Percentiles rank a stretch among this genome's conserved stretches.
Evolutionary conservation across 2,329 filamentous ascomycete genomes (phyloP).

Genomic region (Penicillium capsulatum): DNA sequence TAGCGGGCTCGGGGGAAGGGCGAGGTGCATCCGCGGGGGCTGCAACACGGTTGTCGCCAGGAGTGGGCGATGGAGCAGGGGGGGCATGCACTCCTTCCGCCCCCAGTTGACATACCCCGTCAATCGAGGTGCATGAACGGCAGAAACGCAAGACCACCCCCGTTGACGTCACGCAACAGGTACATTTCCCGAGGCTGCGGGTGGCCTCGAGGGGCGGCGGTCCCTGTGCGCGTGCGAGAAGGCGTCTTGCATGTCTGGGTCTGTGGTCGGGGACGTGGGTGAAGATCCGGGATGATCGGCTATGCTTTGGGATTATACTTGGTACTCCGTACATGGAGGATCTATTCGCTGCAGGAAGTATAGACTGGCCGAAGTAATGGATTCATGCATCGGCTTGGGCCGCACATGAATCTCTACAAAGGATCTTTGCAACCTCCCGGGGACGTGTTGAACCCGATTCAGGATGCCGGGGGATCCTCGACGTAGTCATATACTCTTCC

Average conservation of each 20-base stretch:
- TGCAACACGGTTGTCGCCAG: slow-evolving; percentile 15
- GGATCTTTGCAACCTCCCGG: neutral
- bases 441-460: no score
- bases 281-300: neutral
- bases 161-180: no score
- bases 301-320: neutral
- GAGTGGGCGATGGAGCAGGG: slow-evolving; percentile 10
- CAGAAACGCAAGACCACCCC: no score
- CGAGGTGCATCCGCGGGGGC: slow-evolving; percentile 23
- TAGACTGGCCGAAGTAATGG: no score
- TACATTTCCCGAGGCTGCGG: no score
- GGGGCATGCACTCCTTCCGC: slow-evolving; percentile 7
- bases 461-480: no score
- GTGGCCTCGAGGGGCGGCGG: no score
- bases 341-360: no score
- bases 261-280: no score
- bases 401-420: neutral
- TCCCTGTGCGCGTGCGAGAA: neutral
- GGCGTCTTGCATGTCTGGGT: neutral
- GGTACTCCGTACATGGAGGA: no score
- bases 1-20: slow-evolving; percentile 36
- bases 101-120: slow-evolving; percentile 8
- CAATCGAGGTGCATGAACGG: slow-evolving; percentile 20
- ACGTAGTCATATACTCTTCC: slow-evolving; percentile 9
- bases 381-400: no score